phyloP scores from a whole-genome alignment of 2,329 filamentous ascomycete species.

The Incumbomyces lentus region DNA sequence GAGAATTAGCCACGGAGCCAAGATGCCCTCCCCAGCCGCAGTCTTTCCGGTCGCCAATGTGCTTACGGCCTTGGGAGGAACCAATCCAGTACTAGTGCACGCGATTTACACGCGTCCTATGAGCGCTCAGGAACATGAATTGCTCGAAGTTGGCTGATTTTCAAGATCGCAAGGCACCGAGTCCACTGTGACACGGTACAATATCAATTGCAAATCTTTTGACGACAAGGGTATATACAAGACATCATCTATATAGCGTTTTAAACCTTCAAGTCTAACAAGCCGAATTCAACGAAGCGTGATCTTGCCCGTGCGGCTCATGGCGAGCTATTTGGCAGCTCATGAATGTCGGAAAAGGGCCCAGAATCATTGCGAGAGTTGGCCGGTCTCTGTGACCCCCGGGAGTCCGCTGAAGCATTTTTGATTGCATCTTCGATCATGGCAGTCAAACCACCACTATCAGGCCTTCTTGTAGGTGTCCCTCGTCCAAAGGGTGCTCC shows the following conservation, averaged over 20 bases:
- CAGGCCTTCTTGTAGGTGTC: slow-evolving; percentile 2
- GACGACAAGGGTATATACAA: neutral
- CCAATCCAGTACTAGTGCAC: no score
- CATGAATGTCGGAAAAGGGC: slow-evolving; percentile 36
- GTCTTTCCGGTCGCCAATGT: no score
- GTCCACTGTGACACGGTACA: no score
- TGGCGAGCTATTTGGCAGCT: slow-evolving; percentile 13
- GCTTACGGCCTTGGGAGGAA: no score
- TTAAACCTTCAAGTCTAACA: neutral
- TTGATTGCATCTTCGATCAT: slow-evolving; percentile 24
- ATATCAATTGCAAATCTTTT: no score
- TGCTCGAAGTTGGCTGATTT: no score
- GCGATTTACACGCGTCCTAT: no score
- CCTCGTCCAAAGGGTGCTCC: slow-evolving; percentile 12
- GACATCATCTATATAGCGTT: neutral
- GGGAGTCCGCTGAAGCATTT: slow-evolving; percentile 15
- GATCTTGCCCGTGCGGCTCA: neutral
- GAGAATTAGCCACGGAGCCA: no score
- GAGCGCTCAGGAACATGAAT: no score
- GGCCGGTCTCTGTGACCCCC: slow-evolving; percentile 14
- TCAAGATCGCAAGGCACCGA: no score
- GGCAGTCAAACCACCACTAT: slow-evolving; percentile 25
- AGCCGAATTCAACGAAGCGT: no score
- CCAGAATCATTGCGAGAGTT: slow-evolving; percentile 25
- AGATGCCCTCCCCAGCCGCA: no score